phyloP scores from a whole-genome alignment of 257 asterid genomes.

The Ballota nigra region DNA sequence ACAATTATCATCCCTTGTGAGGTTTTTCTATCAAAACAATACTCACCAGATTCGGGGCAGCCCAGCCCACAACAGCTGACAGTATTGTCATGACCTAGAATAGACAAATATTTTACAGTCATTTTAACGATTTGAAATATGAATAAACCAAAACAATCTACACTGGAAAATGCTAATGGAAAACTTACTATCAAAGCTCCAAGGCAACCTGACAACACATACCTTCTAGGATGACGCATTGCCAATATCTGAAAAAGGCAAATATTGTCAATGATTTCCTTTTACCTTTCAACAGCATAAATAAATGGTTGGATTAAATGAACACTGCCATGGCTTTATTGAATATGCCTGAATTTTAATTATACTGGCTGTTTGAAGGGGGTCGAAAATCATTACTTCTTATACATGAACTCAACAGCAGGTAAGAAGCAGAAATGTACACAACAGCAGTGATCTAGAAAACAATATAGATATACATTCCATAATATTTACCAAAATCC shows the following conservation, averaged over 20 bases:
- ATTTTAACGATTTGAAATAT: not conserved
- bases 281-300: not conserved
- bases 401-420: not conserved
- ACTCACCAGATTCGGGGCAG: slow-evolving; percentile 12
- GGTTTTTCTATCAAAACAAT: not conserved
- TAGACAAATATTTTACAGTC: not conserved
- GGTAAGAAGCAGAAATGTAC: not conserved
- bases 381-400: not conserved
- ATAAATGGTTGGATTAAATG: not conserved
- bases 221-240: slow-evolving; percentile 27
- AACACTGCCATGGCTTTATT: not conserved
- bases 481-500: not conserved
- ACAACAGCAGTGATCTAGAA: not conserved
- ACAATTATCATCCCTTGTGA: not conserved
- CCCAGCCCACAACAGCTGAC: slow-evolving; percentile 20
- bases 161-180: not conserved
- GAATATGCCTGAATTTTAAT: not conserved
- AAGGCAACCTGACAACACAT: slow-evolving; percentile 24
- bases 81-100: slow-evolving; percentile 13
- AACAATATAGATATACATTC: not conserved
- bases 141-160: not conserved
- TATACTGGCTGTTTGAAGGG: not conserved
- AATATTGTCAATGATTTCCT: not conserved
- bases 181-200: slow-evolving; percentile 28
- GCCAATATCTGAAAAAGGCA: slow-evolving; percentile 23